A percentile compares a stretch with the other conserved stretches of the same genome.
Evolutionary conservation across 345 rosid species (phyloP).

Genomic region (Geranium rotundifolium): DNA sequence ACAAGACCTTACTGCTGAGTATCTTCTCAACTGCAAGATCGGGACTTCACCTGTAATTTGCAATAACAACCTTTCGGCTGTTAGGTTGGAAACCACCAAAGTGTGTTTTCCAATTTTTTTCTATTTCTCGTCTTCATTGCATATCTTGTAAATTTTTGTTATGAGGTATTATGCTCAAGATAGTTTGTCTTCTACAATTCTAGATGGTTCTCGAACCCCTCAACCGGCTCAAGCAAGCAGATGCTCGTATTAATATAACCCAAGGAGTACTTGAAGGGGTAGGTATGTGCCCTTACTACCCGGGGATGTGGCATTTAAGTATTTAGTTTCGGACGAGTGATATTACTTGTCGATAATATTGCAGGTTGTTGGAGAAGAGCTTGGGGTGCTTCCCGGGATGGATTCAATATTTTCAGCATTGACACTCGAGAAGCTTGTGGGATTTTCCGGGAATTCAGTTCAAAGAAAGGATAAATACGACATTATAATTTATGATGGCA

Average conservation of each 20-base stretch:
- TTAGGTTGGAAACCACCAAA: constrained; percentile 71
- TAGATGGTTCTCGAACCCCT: constrained; percentile 92
- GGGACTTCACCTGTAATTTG: constrained; percentile 47
- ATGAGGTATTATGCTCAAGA: too few species aligned
- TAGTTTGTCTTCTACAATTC: constrained; percentile 12
- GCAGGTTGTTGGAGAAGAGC: constrained; percentile 95
- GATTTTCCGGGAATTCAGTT: constrained; percentile 37
- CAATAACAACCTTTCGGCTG: constrained; percentile 50
- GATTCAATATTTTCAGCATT: constrained; percentile 61
- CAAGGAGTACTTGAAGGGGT: constrained; percentile 94
- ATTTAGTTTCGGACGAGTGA: constrained; percentile 1
- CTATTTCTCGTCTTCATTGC: too few species aligned
- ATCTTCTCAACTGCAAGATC: constrained; percentile 62
- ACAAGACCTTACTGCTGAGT: constrained; percentile 72
- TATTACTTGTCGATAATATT: constrained; percentile 7
- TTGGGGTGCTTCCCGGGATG: constrained; percentile 95
- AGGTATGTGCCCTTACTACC: constrained; percentile 35
- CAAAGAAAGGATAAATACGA: constrained; percentile 40
- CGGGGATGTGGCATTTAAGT: too few species aligned
- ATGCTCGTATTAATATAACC: constrained; percentile 59
- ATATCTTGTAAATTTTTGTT: too few species aligned
- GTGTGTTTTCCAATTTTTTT: constrained; percentile 23
- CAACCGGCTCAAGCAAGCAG: constrained; percentile 60
- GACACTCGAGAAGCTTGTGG: constrained; percentile 43
- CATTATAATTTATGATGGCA: constrained; percentile 54